Evolutionary conservation across 768 basidiomycete species (phyloP), one percentile per base, ranked within the genome.

Genomic region (Naganishia friedmannii): DNA sequence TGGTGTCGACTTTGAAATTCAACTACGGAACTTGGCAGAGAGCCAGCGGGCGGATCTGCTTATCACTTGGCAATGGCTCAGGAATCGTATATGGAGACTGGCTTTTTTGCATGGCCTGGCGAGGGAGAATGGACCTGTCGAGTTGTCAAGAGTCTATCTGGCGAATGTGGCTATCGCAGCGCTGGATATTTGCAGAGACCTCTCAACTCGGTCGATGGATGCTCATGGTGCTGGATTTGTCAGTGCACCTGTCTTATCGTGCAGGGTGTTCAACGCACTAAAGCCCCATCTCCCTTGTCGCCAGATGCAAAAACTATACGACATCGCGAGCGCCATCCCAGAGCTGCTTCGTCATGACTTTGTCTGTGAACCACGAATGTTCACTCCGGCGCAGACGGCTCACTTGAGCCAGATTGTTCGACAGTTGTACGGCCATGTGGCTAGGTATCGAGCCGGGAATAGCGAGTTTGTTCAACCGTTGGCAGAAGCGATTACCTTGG

Each of bases 31-130:
- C 9, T 45, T 76, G 17, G 72, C 51, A 58, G 76, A 77, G 34
- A 70, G 71, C 12, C 76, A 77, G 46, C 67, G 67, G 46, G 76
- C 73, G 3, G 76, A 77, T 57, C 48, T 77, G 68, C 60, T 75
- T 26, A 73, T 77, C 56, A 77, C 76, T 12, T 75, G 75, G 74
- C 74, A 77, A 54, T 77, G 76, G 76, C 51, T 75, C 23, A 65
- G 72, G 23, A 77, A 75, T 60, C 53, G 75, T 26, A 57, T 77
- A 23, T 77, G 76, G 76, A 29, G 72, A 17, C 37, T 77, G 32
- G 70, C 70, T 13, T 56, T 63, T 23, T 32, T 58, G 37, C 76
- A 77, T 56, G 74, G 75, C n/a, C 29, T 75, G 48, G 73, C 73
- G 1, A 55, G 26, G 19, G 66, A 72, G 8, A 67, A 37, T 3